phyloP scores from a whole-genome alignment of 2,329 filamentous ascomycete genomes.

The Cladorrhinum sp. region DNA sequence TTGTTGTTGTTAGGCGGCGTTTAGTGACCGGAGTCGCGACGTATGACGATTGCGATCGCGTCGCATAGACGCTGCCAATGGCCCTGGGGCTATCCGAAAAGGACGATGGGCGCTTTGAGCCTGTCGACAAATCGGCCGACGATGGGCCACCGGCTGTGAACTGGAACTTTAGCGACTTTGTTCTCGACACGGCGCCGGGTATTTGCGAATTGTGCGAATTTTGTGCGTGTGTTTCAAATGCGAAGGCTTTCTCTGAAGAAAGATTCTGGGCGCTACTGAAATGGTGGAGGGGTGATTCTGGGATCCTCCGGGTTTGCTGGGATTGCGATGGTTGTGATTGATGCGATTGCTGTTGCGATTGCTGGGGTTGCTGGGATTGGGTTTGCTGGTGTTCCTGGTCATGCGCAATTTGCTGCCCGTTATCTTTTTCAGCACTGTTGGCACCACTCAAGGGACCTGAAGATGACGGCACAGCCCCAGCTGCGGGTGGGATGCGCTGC shows the following conservation, averaged over 20 bases:
- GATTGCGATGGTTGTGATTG: background rate
- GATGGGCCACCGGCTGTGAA: slow-evolving; percentile 15
- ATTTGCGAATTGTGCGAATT: slow-evolving; percentile 16
- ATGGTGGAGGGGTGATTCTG: slow-evolving; percentile 24
- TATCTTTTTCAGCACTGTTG: slow-evolving; percentile 9
- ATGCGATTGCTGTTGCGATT: background rate
- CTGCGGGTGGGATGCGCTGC: slow-evolving; percentile 40
- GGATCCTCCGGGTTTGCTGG: slow-evolving; percentile 23
- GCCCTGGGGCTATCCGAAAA: slow-evolving; percentile 35
- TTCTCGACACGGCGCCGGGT: slow-evolving; percentile 23
- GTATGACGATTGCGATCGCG: slow-evolving; percentile 29
- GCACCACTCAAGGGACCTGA: slow-evolving; percentile 18
- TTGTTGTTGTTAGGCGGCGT: slow-evolving; percentile 23
- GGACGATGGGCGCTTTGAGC: slow-evolving; percentile 35
- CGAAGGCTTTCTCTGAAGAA: slow-evolving; percentile 15
- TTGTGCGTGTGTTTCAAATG: slow-evolving; percentile 21
- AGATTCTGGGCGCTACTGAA: slow-evolving; percentile 23
- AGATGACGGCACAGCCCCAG: slow-evolving; percentile 34
- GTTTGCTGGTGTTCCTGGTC: background rate
- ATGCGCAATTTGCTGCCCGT: slow-evolving; percentile 29
- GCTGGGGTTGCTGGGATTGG: background rate
- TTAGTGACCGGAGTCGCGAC: slow-evolving; percentile 30
- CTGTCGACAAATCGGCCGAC: slow-evolving; percentile 21
- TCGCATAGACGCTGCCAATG: slow-evolving; percentile 23
- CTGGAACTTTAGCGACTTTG: slow-evolving; percentile 40